Base-by-base conservation (phyloP, 83 land plant species). In the Picea abies region DNA sequence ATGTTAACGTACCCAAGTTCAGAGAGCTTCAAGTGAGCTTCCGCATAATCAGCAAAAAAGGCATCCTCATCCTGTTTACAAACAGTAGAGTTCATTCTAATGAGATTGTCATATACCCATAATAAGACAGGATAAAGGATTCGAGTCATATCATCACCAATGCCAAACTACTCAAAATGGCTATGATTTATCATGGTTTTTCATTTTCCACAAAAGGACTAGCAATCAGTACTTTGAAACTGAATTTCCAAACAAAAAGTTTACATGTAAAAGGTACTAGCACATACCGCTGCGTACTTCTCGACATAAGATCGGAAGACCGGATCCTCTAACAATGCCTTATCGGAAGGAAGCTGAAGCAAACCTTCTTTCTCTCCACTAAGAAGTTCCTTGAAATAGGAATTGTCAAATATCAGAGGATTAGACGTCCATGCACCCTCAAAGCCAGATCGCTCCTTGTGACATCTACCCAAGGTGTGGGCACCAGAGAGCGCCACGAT, bases 401-500 rank as follows among this genome's bases (percentile, higher is more conserved):
- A 86, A 81, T 96, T 96, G 79, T 93, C 98, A 83, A 96, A 96
- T 39, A 83, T 80, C 10, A 95, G 92, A 49, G 98, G 98, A 72
- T 96, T 92, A 11, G 84, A 25, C 3, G 99, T 97, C 98, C 99
- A 97, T 0, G 99, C 32, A 29, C 32, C 1, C 65, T 97, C 99
- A 83, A 95, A 97, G 39, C 99, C 99, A 83, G 99, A 97, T 0
- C 98, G 90, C 66, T 97, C 99, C 93, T 93, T 95, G 96, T 98
- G 99, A 79, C 93, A 90, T 82, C 98, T 88, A 75, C 99, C 99
- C 99, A 98, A 82, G 16, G 98, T 98, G 86, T 98, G 99, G 5
- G 89, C 99, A 68, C 99, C 99, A 83, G 99, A 98, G 6, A 98
- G 90, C 9, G 93, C 97, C 71, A 98, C 99, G 60, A 98, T 96